A percentile compares a stretch with the other conserved stretches of the same genome.
phyloP scores from a whole-genome alignment of 371 early-diverging fungal genomes.

The Mortierella sp. region DNA sequence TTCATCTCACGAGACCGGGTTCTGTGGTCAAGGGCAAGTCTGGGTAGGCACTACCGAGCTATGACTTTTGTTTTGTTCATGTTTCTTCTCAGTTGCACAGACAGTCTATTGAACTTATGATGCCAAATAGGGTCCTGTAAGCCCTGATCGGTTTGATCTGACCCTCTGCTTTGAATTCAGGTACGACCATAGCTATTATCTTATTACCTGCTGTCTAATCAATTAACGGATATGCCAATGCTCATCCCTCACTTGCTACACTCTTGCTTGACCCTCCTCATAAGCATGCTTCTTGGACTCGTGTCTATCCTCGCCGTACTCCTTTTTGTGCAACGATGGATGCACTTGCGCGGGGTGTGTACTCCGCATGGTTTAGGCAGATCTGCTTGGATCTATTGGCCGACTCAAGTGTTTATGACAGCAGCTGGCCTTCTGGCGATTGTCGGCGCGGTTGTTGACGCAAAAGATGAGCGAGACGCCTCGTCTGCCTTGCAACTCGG shows the following conservation, averaged over 20 bases:
- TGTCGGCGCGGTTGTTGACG: neutral
- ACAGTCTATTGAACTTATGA: neutral
- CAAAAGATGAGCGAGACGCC: neutral
- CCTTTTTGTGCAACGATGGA: conserved; percentile 16
- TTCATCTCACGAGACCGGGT: neutral
- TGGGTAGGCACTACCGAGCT: neutral
- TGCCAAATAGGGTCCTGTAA: conserved; percentile 19
- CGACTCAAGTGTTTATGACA: conserved; percentile 29
- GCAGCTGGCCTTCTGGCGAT: neutral
- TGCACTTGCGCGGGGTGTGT: conserved; percentile 8
- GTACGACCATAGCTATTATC: neutral
- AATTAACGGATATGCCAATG: neutral
- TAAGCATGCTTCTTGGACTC: conserved; percentile 24
- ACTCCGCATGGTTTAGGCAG: conserved; percentile 24
- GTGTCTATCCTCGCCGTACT: conserved; percentile 14
- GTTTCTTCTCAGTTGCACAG: too few relatives aligned
- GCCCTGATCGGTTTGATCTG: conserved; percentile 30
- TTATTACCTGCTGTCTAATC: neutral
- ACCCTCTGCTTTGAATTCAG: conserved; percentile 38
- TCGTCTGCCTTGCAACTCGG: conserved; percentile 13
- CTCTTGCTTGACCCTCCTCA: neutral
- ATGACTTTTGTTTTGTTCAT: neutral
- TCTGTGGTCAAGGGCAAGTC: neutral
- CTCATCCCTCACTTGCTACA: neutral
- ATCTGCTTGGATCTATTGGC: conserved; percentile 38